phyloP scores from a whole-genome alignment of 2,329 filamentous ascomycete genomes.

The Parastagonospora nodorum region DNA sequence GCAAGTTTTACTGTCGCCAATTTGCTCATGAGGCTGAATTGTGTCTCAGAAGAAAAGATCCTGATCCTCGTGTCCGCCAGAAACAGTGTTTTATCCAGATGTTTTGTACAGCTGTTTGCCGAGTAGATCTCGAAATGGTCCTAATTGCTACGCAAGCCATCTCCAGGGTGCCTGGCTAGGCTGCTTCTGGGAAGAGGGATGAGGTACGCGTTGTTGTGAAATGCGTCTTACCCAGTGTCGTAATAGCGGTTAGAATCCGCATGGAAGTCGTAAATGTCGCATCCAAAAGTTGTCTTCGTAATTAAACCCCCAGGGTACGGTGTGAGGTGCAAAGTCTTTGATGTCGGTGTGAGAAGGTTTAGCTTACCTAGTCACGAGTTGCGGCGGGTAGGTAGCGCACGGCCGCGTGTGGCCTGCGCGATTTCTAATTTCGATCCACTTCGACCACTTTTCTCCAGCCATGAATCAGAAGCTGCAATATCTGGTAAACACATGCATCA shows the following conservation, averaged over 20 bases:
- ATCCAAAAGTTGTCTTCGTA: conserved; percentile 16
- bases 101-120: conserved; percentile 1
- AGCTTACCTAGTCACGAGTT: conserved; percentile 5
- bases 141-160: conserved; percentile 23
- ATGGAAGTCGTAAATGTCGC: conserved; percentile 13
- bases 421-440: conserved; percentile 1
- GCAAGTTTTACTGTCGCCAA: conserved; percentile 3
- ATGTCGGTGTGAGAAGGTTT: conserved; percentile 26
- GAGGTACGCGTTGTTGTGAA: conserved; percentile 17
- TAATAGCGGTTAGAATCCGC: conserved; percentile 26
- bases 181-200: conserved; percentile 12
- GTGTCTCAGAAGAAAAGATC: conserved; percentile 8
- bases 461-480: neutral
- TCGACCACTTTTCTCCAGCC: neutral
- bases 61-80: neutral
- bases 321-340: conserved; percentile 15
- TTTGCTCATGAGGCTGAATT: conserved; percentile 11
- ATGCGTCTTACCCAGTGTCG: conserved; percentile 29
- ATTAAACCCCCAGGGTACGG: conserved; percentile 13
- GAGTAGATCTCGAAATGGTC: conserved; percentile 15
- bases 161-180: conserved; percentile 16
- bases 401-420: neutral
- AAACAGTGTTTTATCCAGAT: conserved; percentile 5
- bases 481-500: too few species aligned
- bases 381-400: neutral